phyloP scores from a whole-genome alignment of 2,329 filamentous ascomycete genomes.

The Lasiodiplodia sp. region DNA sequence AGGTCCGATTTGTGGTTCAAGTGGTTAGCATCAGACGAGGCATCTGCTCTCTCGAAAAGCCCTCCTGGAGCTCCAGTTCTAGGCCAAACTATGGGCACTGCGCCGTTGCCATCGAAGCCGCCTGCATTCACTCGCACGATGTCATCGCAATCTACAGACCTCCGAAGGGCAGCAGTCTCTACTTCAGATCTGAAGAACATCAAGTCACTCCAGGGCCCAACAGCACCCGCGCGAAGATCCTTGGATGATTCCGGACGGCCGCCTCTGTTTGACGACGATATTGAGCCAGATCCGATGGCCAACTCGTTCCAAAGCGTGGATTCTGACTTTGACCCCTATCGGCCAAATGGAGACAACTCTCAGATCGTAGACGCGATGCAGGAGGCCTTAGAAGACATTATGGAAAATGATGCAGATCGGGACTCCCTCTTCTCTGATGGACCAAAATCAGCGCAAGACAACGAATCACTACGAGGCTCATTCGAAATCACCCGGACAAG shows the following conservation, averaged over 20 bases:
- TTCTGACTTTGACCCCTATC: constrained; percentile 65
- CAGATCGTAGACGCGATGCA: constrained; percentile 93
- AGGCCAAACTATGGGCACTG: not conserved
- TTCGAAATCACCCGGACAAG: constrained; percentile 62
- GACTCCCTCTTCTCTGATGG: constrained; percentile 72
- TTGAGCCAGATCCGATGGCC: constrained; percentile 74
- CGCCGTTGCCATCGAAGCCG: constrained; percentile 44
- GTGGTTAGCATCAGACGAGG: constrained; percentile 87
- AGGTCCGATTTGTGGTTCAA: constrained; percentile 96
- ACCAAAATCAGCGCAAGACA: constrained; percentile 61
- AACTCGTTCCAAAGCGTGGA: constrained; percentile 83
- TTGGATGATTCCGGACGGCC: constrained; percentile 69
- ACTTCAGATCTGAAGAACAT: constrained; percentile 65
- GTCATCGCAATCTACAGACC: constrained; percentile 58
- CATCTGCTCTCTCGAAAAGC: constrained; percentile 45
- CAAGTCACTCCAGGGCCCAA: constrained; percentile 54
- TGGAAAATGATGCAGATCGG: constrained; percentile 75
- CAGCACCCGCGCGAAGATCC: constrained; percentile 66
- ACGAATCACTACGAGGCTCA: constrained; percentile 68
- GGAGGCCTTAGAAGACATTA: constrained; percentile 87
- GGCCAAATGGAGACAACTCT: constrained; percentile 67
- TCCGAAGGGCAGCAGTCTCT: constrained; percentile 67
- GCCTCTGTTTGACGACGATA: constrained; percentile 83
- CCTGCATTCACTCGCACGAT: constrained; percentile 52
- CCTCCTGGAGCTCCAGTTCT: constrained; percentile 24